A percentile compares a stretch with the other conserved stretches of the same genome.
Evolutionary conservation across 176 grass and related monocot genomes (phyloP).

Genomic region (Carex myosuroides): DNA sequence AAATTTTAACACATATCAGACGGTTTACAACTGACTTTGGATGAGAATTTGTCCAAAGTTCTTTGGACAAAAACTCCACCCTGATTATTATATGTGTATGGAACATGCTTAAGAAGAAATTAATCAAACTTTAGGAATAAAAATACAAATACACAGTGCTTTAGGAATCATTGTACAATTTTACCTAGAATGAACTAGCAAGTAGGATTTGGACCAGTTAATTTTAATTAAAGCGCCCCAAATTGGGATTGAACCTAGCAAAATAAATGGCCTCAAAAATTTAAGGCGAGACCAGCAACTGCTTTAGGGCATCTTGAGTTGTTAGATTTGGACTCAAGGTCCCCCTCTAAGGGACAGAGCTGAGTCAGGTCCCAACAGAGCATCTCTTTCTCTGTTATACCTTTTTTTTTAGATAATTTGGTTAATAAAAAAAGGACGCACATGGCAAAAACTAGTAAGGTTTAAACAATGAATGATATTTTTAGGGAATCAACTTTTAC

Average conservation of each 20-base stretch:
- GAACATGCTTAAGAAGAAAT: neutral
- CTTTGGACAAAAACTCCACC: no score
- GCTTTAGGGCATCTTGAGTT: neutral
- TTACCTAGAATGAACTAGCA: neutral
- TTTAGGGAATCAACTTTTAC: neutral
- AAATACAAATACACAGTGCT: neutral
- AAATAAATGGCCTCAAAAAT: neutral
- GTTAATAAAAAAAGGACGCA: neutral
- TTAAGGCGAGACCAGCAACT: neutral
- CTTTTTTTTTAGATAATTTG: neutral
- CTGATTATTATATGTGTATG: neutral
- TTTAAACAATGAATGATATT: neutral
- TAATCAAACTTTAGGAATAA: neutral
- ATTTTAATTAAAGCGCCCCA: neutral
- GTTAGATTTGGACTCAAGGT: slow-evolving; percentile 18
- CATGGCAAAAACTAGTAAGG: neutral
- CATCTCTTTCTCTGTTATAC: slow-evolving; percentile 2
- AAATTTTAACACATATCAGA: no score
- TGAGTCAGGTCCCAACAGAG: neutral
- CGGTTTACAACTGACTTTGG: no score
- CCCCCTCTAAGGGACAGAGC: slow-evolving; percentile 4
- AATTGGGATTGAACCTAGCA: neutral
- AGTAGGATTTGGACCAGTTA: neutral
- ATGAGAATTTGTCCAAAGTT: no score
- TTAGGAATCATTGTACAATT: neutral